phyloP scores from a whole-genome alignment of 768 basidiomycete species.

The Leccinum rimulosum region DNA sequence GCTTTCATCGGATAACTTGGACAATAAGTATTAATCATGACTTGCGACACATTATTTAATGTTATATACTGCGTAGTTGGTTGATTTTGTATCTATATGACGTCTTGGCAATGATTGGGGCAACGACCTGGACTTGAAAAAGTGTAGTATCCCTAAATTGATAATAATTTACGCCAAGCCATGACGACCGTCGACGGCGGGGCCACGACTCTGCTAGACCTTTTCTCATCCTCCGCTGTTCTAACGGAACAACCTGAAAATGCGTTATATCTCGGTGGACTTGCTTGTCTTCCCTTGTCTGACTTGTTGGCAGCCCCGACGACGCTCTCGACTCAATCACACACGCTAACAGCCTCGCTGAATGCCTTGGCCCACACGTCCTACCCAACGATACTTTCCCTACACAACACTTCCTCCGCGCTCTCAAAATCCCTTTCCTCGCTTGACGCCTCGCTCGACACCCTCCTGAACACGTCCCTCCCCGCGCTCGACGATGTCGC shows the following conservation, averaged over 20 bases:
- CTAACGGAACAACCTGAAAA: slow-evolving; percentile 25
- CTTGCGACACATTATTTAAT: neutral
- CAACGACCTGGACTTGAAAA: neutral
- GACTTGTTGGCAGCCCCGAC: slow-evolving; percentile 74
- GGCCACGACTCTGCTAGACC: slow-evolving; percentile 23
- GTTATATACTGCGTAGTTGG: neutral
- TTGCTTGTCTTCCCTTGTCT: slow-evolving; percentile 64
- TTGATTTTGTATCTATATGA: slow-evolving; percentile 18
- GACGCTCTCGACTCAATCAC: slow-evolving; percentile 75
- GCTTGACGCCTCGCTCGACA: slow-evolving; percentile 69
- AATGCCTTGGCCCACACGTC: slow-evolving; percentile 89
- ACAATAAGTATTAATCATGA: neutral
- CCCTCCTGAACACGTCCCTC: slow-evolving; percentile 62
- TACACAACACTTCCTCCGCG: slow-evolving; percentile 76
- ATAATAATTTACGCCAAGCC: neutral
- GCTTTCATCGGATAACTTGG: neutral
- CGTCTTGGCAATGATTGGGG: slow-evolving; percentile 3
- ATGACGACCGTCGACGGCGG: slow-evolving; percentile 25
- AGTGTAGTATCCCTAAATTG: neutral
- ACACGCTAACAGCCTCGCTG: slow-evolving; percentile 84
- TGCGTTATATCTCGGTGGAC: slow-evolving; percentile 56
- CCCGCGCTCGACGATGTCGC: slow-evolving; percentile 77
- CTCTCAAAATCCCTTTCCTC: slow-evolving; percentile 71
- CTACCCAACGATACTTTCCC: slow-evolving; percentile 88
- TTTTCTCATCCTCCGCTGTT: slow-evolving; percentile 21